Percentiles rank a stretch among this genome's conserved stretches.
Evolutionary conservation across 495 filamentous ascomycete species (phyloP).

Genomic region (Cladorrhinum samala): DNA sequence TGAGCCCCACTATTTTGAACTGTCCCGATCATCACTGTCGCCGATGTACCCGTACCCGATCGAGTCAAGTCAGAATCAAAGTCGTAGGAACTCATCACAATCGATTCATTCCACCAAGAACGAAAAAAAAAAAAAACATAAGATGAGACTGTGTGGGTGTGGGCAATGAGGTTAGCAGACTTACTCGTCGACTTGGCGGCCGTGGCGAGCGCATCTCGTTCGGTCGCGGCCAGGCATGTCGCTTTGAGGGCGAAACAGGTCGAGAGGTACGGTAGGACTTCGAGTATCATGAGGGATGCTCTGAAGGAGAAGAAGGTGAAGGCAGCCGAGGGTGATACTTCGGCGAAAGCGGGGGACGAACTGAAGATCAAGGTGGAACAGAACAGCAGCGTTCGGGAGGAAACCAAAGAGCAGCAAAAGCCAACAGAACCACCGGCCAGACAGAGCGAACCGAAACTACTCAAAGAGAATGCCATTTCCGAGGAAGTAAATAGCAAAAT

Average conservation of each 20-base stretch:
- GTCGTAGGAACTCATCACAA: no score
- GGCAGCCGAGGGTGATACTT: conserved; percentile 12
- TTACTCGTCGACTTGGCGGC: conserved; percentile 71
- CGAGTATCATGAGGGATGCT: conserved; percentile 63
- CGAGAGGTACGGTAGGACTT: conserved; percentile 70
- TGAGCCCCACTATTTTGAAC: background rate
- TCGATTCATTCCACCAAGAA: background rate
- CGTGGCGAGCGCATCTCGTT: conserved; percentile 68
- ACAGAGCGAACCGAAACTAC: no score
- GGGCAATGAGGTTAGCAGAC: conserved; percentile 41
- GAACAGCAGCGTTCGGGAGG: background rate
- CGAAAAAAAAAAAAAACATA: background rate
- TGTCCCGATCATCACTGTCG: background rate
- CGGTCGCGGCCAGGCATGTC: conserved; percentile 73
- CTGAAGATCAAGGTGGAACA: background rate
- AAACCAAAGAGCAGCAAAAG: background rate
- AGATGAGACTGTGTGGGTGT: background rate
- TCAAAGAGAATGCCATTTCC: no score
- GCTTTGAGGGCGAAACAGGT: conserved; percentile 70
- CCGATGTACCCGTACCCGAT: no score
- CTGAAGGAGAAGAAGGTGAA: conserved; percentile 23
- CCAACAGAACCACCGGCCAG: background rate
- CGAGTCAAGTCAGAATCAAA: no score
- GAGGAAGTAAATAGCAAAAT: no score
- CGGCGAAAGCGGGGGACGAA: background rate